A percentile compares a stretch with the other conserved stretches of the same genome.
These are phyloP conservation scores for Fermentozyma sake DNA, from an alignment of 1,139 yeast genomes.

Conservation along the genomic window DNA sequence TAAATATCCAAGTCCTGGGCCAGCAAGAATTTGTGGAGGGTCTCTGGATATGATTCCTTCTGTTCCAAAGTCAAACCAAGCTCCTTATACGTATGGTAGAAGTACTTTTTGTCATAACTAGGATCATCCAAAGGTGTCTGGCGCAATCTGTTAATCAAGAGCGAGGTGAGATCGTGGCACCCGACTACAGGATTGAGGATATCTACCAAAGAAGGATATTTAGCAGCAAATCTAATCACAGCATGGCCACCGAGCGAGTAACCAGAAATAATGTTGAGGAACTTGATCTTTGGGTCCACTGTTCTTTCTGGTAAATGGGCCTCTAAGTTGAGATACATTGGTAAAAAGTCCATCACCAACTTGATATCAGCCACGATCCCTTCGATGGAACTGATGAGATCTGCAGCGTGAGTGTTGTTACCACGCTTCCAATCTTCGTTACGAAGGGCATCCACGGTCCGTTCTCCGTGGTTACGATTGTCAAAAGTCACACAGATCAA, in stretches of 20 bases:
- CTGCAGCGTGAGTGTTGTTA: constrained; percentile 48
- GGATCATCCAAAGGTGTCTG: constrained; percentile 13
- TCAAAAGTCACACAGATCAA: constrained; percentile 54
- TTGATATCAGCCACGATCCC: constrained; percentile 49
- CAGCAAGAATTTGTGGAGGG: constrained; percentile 30
- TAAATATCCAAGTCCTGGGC: constrained; percentile 28
- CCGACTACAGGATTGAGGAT: constrained; percentile 48
- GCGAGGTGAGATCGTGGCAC: constrained; percentile 38
- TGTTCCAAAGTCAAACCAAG: constrained; percentile 26
- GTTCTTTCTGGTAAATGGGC: constrained; percentile 18
- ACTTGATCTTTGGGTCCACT: constrained; percentile 16
- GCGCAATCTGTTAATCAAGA: constrained; percentile 37
- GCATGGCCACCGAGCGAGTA: constrained; percentile 62
- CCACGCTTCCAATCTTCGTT: constrained; percentile 46
- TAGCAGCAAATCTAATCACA: constrained; percentile 42
- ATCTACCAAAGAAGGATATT: constrained; percentile 34
- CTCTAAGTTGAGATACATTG: constrained; percentile 38
- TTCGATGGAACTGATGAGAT: constrained; percentile 49
- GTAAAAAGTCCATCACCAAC: constrained; percentile 45
- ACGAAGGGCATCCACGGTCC: constrained; percentile 31
- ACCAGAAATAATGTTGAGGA: constrained; percentile 44
- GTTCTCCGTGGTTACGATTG: constrained; percentile 55
- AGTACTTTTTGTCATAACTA: constrained; percentile 24
- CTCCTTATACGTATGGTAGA: constrained; percentile 34
- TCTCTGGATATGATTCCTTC: constrained; percentile 27